phyloP scores from a whole-genome alignment of 345 rosid genomes.

The Eucalyptus cloeziana region DNA sequence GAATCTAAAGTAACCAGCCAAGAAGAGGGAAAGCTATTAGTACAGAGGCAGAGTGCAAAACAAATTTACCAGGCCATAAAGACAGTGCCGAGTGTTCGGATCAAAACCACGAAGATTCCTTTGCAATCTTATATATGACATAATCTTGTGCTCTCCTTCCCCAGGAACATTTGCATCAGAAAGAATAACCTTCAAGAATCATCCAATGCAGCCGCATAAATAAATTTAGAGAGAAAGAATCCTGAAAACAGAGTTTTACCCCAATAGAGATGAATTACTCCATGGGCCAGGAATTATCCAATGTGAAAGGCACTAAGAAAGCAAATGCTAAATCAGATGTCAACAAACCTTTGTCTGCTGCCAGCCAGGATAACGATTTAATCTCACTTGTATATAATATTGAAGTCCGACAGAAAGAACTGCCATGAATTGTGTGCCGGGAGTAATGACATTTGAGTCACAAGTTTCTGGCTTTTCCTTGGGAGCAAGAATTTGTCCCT shows the following conservation, averaged over 20 bases:
- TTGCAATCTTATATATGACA: slow-evolving; percentile 88
- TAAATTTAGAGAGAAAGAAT: slow-evolving; percentile 47
- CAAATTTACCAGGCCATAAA: slow-evolving; percentile 77
- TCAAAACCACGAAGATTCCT: slow-evolving; percentile 76
- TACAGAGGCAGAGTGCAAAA: background rate
- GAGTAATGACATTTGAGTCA: slow-evolving; percentile 97
- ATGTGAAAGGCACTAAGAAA: slow-evolving; percentile 13
- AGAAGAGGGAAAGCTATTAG: background rate
- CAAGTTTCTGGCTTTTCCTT: slow-evolving; percentile 73
- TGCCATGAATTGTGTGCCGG: slow-evolving; percentile 94
- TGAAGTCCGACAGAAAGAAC: slow-evolving; percentile 85
- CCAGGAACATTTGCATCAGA: slow-evolving; percentile 97
- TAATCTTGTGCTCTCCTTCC: slow-evolving; percentile 98
- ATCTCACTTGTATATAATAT: slow-evolving; percentile 75
- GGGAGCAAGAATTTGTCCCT: slow-evolving; percentile 39
- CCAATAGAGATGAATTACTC: slow-evolving; percentile 33
- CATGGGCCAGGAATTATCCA: slow-evolving; percentile 34
- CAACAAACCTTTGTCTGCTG: slow-evolving; percentile 63
- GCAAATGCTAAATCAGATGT: background rate
- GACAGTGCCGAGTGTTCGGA: slow-evolving; percentile 93
- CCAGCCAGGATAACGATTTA: slow-evolving; percentile 85
- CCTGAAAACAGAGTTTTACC: slow-evolving; percentile 28
- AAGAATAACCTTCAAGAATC: slow-evolving; percentile 87
- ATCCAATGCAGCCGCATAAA: slow-evolving; percentile 53
- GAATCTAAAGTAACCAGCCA: background rate